Percentiles rank a stretch among this genome's conserved stretches.
Evolutionary conservation across 2,329 filamentous ascomycete genomes (phyloP).

Genomic region (Sporothrix mexicana): DNA sequence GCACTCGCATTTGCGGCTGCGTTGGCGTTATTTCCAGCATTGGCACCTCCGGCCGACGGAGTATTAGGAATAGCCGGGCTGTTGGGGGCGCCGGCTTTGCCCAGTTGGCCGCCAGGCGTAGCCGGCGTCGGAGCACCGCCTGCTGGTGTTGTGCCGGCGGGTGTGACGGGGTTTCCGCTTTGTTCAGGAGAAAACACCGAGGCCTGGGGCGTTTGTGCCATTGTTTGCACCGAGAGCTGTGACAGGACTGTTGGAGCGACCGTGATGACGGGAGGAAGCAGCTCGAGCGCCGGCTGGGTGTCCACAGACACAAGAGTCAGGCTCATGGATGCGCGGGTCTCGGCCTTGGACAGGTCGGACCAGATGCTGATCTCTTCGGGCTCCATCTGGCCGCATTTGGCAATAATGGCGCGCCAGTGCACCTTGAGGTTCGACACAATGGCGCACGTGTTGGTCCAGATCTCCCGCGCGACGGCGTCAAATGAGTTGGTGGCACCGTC

Average conservation of each 20-base stretch:
- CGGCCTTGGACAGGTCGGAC: constrained; percentile 58
- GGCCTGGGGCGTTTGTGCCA: constrained; percentile 70
- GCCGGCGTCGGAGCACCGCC: constrained; percentile 34
- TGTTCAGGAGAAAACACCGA: constrained; percentile 67
- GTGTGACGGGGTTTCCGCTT: constrained; percentile 56
- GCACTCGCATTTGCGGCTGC: not conserved
- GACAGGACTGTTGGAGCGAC: constrained; percentile 53
- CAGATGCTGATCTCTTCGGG: constrained; percentile 67
- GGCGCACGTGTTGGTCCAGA: constrained; percentile 79
- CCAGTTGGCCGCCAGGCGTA: constrained; percentile 38
- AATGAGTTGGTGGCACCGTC: constrained; percentile 58
- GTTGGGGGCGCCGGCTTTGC: constrained; percentile 22
- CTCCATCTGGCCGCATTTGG: constrained; percentile 72
- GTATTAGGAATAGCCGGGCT: constrained; percentile 28
- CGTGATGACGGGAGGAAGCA: constrained; percentile 62
- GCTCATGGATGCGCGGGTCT: constrained; percentile 57
- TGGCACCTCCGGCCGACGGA: not conserved
- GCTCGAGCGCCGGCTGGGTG: constrained; percentile 66
- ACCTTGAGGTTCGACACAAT: constrained; percentile 73
- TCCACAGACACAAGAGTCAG: constrained; percentile 69
- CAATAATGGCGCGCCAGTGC: constrained; percentile 77
- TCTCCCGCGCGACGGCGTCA: constrained; percentile 71
- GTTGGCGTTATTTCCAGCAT: too few relatives aligned
- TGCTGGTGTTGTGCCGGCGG: constrained; percentile 47
- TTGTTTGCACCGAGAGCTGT: constrained; percentile 59